Evolutionary conservation across 2,329 filamentous ascomycete species (phyloP).

Genomic region (Cytospora piceicola): DNA sequence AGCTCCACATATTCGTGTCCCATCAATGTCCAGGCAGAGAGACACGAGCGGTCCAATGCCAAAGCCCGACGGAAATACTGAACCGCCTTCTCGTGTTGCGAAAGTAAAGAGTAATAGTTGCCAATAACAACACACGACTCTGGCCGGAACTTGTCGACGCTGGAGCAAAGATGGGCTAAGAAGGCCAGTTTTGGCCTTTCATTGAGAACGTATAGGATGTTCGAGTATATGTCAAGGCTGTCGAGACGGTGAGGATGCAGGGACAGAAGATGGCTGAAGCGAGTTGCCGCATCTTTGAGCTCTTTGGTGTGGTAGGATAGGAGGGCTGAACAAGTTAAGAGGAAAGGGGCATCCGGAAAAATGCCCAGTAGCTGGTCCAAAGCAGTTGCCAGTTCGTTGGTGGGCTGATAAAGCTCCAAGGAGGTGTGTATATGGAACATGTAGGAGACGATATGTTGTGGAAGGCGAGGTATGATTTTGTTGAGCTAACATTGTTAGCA

Average conservation of each 20-base stretch:
- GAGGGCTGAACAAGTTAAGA: conserved; percentile 86
- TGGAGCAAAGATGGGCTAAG: conserved; percentile 85
- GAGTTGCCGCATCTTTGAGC: conserved; percentile 67
- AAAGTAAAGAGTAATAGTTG: conserved; percentile 94
- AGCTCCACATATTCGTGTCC: conserved; percentile 98
- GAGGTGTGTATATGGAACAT: conserved; percentile 93
- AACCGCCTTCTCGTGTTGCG: conserved; percentile 95
- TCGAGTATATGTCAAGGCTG: conserved; percentile 92
- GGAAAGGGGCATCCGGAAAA: conserved; percentile 86
- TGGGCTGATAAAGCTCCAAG: conserved; percentile 89
- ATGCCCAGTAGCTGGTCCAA: conserved; percentile 79
- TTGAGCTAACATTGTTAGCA: conserved; percentile 62
- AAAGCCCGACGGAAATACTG: conserved; percentile 95
- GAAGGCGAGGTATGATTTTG: conserved; percentile 71
- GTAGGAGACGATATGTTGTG: conserved; percentile 88
- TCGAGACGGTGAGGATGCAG: conserved; percentile 77
- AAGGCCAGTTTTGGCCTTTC: conserved; percentile 88
- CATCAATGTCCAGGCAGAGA: conserved; percentile 98
- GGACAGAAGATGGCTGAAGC: conserved; percentile 80
- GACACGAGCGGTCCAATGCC: conserved; percentile 84
- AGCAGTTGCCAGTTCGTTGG: conserved; percentile 71
- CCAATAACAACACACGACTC: conserved; percentile 97
- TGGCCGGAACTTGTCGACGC: conserved; percentile 92
- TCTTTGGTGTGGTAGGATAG: conserved; percentile 90
- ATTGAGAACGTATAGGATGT: conserved; percentile 93